A percentile compares a stretch with the other conserved stretches of the same genome.
These are phyloP conservation scores for Rhodotorula diobovata DNA, from an alignment of 768 basidiomycete species.

Conservation along the genomic window DNA sequence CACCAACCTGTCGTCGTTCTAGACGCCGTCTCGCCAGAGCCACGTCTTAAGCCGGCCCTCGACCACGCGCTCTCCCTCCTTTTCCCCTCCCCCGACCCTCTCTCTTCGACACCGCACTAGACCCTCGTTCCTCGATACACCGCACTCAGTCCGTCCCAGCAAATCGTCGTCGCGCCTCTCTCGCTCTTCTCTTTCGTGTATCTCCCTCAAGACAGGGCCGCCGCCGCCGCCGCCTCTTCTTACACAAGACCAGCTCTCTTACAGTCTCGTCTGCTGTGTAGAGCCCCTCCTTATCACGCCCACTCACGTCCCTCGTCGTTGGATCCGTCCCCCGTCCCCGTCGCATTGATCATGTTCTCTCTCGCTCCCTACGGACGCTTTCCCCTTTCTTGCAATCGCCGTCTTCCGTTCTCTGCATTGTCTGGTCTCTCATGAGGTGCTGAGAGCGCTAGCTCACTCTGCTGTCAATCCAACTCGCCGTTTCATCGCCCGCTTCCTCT, in stretches of 20 bases:
- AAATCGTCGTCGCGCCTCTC: neutral
- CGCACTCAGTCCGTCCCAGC: neutral
- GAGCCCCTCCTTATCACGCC: no score
- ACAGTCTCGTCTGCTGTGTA: no score
- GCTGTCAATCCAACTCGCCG: no score
- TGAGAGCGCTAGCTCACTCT: no score
- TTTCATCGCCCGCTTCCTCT: neutral
- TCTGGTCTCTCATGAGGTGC: no score
- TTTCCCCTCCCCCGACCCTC: no score
- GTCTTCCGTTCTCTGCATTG: no score
- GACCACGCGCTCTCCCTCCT: no score
- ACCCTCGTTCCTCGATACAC: neutral
- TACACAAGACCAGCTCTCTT: no score
- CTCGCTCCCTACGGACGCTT: neutral
- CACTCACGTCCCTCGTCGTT: neutral
- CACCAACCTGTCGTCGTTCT: conserved; percentile 51
- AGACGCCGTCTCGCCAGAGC: neutral
- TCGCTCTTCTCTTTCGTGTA: neutral
- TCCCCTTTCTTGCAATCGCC: neutral
- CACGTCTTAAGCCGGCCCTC: neutral
- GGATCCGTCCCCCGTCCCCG: neutral
- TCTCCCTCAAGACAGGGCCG: no score
- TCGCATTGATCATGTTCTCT: neutral
- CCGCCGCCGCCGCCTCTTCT: no score
- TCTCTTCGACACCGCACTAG: neutral